phyloP scores from a whole-genome alignment of 495 filamentous ascomycete genomes.

The Amphirosellinia nigrospora region DNA sequence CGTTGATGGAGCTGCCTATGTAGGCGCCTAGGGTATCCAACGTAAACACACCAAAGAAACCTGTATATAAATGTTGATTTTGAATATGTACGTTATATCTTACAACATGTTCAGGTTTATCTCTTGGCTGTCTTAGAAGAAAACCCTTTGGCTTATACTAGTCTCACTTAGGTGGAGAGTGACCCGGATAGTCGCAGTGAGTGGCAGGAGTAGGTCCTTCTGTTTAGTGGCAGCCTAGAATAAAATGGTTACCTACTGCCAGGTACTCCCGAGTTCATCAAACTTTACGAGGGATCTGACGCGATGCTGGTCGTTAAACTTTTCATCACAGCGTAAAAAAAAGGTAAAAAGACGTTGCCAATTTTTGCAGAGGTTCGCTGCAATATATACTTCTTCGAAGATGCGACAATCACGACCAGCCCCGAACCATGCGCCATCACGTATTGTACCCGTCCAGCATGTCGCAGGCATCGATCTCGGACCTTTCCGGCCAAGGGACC shows the following conservation, averaged over 20 bases:
- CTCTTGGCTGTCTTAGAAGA: no score
- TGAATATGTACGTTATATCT: no score
- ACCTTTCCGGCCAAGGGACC: not conserved
- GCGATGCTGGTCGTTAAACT: not conserved
- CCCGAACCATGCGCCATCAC: not conserved
- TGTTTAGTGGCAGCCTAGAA: constrained; percentile 7
- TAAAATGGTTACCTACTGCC: not conserved
- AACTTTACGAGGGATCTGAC: not conserved
- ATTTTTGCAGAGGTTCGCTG: not conserved
- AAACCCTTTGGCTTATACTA: no score
- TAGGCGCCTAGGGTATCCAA: no score
- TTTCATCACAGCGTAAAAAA: not conserved
- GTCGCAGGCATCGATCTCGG: not conserved
- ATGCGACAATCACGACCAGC: not conserved
- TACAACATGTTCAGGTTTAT: no score
- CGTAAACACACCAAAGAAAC: no score
- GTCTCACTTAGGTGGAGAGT: no score
- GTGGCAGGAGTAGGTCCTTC: no score
- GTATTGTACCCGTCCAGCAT: not conserved
- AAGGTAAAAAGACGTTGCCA: not conserved
- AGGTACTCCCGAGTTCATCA: not conserved
- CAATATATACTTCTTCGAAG: not conserved
- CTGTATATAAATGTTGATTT: no score
- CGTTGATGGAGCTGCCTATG: no score
- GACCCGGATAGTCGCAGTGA: no score